Evolutionary conservation across 805 yeast genomes (phyloP), one percentile per base, ranked within the genome.

Genomic region (Candida oleophila): DNA sequence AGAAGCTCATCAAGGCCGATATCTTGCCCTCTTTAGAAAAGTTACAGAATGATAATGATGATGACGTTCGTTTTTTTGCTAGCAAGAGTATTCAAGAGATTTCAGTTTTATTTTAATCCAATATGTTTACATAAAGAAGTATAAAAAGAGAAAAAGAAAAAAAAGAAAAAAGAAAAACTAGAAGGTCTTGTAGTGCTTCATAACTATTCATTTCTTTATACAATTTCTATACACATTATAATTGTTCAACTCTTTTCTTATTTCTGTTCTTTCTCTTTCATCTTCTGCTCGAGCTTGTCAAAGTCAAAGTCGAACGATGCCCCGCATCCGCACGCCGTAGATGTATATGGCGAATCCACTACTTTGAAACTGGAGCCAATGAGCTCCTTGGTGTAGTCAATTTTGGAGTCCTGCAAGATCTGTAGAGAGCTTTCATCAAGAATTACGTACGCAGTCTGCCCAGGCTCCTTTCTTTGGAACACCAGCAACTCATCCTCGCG

Each of bases 361-460:
- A 89, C 83, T 61, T 90, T 91, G 68, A 94, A 94, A 61, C 89
- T 90, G 41, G 96, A 86, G 1, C 99, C 99, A 49, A 94, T 94
- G 60, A 94, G 76, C 61, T 94, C 99, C 12, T 89, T 87, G 0
- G 92, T 83, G 60, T 89, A 94, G 56, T 91, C 97, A 36, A 94
- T 73, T 22, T 85, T 88, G 3, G 96, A 85, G 49, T 89, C 96
- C 55, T 92, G 83, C 53, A 94, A 69, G 15, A 94, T 85, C 46
- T 82, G 84, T 52, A 94, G 73, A 1, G 96, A 85, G 12, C 83
- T 76, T 52, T 86, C 86, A 64, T 94, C 98, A 21, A 92, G 78
- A 2, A 87, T 76, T 2, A 92, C 82, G 46, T 75, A 76, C 1
- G 92, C 95, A 4, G 48, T 40, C 22, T 53, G 52, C 9, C 50